Conservation (phyloP, 2,329 filamentous ascomycete species). For the Pyricularia grisea region DNA sequence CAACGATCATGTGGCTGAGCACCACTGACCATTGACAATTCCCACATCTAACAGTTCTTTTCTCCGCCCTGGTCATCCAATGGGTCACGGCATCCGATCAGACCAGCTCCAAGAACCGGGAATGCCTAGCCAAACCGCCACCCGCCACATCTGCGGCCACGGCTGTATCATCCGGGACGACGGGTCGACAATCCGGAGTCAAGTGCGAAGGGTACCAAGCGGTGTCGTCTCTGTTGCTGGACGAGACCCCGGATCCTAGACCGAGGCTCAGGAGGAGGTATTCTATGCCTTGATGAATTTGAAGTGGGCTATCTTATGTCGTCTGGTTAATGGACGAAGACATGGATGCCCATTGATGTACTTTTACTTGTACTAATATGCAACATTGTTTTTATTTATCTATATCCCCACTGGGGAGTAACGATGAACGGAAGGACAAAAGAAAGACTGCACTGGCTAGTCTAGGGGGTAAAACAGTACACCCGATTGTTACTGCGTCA, state of each 20-base stretch:
- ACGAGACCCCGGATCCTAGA: neutral
- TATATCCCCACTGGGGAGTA: too few relatives aligned
- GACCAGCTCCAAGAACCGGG: slow-evolving; percentile 6
- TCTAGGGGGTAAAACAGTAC: too few relatives aligned
- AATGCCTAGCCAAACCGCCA: neutral
- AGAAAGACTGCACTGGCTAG: too few relatives aligned
- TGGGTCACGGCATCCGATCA: slow-evolving; percentile 35
- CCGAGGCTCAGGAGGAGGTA: neutral
- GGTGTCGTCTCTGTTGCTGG: neutral
- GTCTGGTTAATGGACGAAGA: neutral
- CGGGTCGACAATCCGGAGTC: neutral
- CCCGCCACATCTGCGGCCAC: neutral
- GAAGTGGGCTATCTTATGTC: neutral
- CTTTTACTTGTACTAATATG: neutral
- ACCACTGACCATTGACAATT: neutral
- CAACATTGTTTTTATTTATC: neutral
- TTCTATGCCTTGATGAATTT: neutral
- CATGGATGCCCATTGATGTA: neutral
- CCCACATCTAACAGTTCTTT: slow-evolving; percentile 33
- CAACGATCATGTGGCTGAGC: neutral
- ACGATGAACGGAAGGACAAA: too few relatives aligned
- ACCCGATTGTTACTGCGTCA: too few relatives aligned
- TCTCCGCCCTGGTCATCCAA: slow-evolving; percentile 38
- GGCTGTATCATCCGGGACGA: neutral
- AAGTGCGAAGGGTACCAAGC: neutral